Evolutionary conservation across 1,284 basidiomycete genomes (phyloP).

Genomic region (Sanghuangporus sanghuang): DNA sequence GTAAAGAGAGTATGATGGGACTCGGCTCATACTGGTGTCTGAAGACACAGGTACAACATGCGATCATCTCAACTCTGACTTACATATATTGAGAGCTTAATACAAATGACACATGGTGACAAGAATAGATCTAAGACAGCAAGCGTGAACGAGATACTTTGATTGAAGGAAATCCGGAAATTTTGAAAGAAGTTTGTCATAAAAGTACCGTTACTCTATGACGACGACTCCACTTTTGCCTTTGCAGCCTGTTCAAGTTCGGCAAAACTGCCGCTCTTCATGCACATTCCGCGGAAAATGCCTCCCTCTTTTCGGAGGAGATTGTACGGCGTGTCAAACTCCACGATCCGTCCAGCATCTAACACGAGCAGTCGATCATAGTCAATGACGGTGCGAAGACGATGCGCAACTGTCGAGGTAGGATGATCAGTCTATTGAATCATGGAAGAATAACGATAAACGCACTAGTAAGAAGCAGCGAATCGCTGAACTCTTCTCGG

Average conservation of each 20-base stretch:
- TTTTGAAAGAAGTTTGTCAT: not conserved
- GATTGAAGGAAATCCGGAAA: not conserved
- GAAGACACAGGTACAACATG: no score
- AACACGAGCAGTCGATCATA: constrained; percentile 82
- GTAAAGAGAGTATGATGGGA: no score
- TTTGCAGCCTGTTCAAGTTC: constrained; percentile 25
- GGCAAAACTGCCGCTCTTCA: constrained; percentile 37
- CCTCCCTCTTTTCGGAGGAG: constrained; percentile 21
- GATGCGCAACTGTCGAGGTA: constrained; percentile 51
- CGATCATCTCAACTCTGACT: no score
- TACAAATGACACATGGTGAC: not conserved
- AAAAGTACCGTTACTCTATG: not conserved
- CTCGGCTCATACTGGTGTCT: no score
- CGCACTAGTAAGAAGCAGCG: constrained; percentile 53
- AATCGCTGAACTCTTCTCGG: constrained; percentile 68
- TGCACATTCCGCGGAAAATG: constrained; percentile 38
- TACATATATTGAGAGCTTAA: no score
- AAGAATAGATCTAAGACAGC: not conserved
- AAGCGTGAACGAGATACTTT: not conserved
- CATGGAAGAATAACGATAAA: constrained; percentile 14
- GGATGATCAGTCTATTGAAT: not conserved
- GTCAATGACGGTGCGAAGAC: constrained; percentile 67
- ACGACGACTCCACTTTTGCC: not conserved
- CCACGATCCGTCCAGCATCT: constrained; percentile 55
- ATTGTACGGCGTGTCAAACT: constrained; percentile 29